A percentile compares a stretch with the other conserved stretches of the same genome.
Conservation (phyloP, 345 rosid species). For the Salix koriyanagi region DNA sequence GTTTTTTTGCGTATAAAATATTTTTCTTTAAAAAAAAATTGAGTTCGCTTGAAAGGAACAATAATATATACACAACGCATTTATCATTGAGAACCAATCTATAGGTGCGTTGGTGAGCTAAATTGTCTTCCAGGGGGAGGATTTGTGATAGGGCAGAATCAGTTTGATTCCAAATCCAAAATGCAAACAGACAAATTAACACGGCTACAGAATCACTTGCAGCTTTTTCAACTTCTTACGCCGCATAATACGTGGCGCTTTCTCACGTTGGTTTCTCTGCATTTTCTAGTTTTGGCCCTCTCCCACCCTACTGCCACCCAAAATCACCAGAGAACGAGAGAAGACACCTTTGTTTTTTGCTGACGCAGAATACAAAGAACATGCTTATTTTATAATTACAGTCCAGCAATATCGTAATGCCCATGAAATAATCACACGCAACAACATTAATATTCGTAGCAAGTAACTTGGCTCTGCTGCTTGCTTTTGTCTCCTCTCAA, state of each 20-base stretch:
- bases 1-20: no score
- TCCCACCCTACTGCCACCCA: conserved; percentile 4
- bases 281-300: no score
- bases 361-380: neutral
- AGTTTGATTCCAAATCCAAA: conserved; percentile 52
- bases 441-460: neutral
- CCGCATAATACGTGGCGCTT: conserved; percentile 47
- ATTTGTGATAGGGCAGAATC: neutral
- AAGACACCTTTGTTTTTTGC: neutral
- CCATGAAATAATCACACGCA: neutral
- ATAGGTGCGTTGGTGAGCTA: conserved; percentile 24
- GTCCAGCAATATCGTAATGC: neutral
- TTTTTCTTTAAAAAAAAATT: no score
- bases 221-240: conserved; percentile 32
- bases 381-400: neutral
- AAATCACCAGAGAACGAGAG: conserved; percentile 19
- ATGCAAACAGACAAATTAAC: conserved; percentile 30
- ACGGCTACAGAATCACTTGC: conserved; percentile 23
- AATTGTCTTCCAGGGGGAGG: conserved; percentile 1
- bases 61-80: neutral
- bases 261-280: conserved; percentile 42
- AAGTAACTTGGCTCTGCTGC: neutral
- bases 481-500: neutral
- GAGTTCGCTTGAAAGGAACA: no score
- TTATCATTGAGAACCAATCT: neutral